Evolutionary conservation across 208 protist species (phyloP).

Genomic region (Trypanosoma mega): DNA sequence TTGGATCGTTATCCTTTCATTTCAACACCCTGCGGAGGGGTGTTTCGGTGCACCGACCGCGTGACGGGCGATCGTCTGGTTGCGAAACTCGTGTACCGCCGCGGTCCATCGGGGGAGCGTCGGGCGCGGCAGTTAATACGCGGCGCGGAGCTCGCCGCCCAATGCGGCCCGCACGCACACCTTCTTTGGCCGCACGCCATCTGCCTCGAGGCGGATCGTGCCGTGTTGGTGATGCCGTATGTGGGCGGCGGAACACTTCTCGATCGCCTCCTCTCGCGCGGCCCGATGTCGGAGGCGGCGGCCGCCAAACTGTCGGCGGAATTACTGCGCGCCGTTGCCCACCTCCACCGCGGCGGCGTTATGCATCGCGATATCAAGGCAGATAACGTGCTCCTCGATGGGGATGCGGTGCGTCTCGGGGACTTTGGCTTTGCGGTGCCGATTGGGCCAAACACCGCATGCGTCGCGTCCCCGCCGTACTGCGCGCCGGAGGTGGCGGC

Average conservation of each 20-base stretch:
- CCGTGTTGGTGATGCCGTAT: slow-evolving; percentile 97
- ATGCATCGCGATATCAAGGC: slow-evolving; percentile 99
- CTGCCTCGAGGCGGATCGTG: slow-evolving; percentile 62
- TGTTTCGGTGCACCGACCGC: slow-evolving; percentile 57
- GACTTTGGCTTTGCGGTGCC: slow-evolving; percentile 97
- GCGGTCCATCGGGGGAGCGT: slow-evolving; percentile 29
- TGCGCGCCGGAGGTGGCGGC: slow-evolving; percentile 77
- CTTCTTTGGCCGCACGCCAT: slow-evolving; percentile 91
- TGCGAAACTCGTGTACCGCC: slow-evolving; percentile 69
- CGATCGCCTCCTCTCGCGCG: slow-evolving; percentile 90
- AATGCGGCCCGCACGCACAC: slow-evolving; percentile 40
- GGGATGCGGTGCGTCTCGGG: no score
- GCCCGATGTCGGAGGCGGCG: slow-evolving; percentile 89
- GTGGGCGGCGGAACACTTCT: slow-evolving; percentile 97
- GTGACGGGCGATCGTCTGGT: slow-evolving; percentile 38
- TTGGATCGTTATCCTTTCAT: slow-evolving; percentile 44
- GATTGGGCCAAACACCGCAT: slow-evolving; percentile 44
- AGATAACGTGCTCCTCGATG: slow-evolving; percentile 99
- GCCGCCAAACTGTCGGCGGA: slow-evolving; percentile 95
- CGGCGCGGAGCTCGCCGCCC: slow-evolving; percentile 52
- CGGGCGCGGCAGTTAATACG: slow-evolving; percentile 38
- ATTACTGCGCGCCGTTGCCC: slow-evolving; percentile 92
- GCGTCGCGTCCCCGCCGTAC: slow-evolving; percentile 84
- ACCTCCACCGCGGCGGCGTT: slow-evolving; percentile 94
- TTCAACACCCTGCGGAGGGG: slow-evolving; percentile 25